phyloP scores from a whole-genome alignment of 768 basidiomycete genomes.

The Hypsizygus marmoreus region DNA sequence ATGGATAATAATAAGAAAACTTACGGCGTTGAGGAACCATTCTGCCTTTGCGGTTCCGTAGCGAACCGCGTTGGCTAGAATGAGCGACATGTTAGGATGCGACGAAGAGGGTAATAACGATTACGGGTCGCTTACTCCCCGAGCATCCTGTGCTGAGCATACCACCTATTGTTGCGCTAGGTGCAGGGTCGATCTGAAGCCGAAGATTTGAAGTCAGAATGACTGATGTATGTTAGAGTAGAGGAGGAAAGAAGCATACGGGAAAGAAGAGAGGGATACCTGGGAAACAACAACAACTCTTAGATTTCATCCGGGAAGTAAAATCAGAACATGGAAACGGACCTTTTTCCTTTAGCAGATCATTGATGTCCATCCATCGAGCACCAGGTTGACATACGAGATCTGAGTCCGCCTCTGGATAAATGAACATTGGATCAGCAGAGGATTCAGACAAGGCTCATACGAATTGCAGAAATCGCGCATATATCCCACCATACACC shows the following conservation, averaged over 20 bases:
- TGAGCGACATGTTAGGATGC: not conserved
- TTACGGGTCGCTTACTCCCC: constrained; percentile 73
- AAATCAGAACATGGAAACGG: too few species aligned
- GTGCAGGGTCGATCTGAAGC: constrained; percentile 70
- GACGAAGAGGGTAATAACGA: not conserved
- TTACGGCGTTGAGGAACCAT: constrained; percentile 86
- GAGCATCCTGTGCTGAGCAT: constrained; percentile 89
- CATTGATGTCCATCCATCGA: constrained; percentile 74
- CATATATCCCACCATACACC: too few species aligned
- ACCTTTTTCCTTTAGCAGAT: constrained; percentile 64
- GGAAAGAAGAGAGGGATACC: constrained; percentile 85
- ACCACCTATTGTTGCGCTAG: constrained; percentile 81
- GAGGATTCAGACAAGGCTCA: too few species aligned
- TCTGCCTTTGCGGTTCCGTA: constrained; percentile 90
- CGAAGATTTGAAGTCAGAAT: not conserved
- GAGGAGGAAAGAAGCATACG: constrained; percentile 36
- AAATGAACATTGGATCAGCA: too few species aligned
- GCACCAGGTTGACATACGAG: constrained; percentile 74
- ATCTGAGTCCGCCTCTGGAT: constrained; percentile 66
- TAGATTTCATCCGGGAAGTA: too few species aligned
- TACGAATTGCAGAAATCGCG: too few species aligned
- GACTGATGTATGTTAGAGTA: not conserved
- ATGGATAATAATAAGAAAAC: too few species aligned
- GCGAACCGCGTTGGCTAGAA: constrained; percentile 71
- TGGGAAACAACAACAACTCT: too few species aligned